These are phyloP conservation scores for Phaeosphaeriaceae sp. DNA, from an alignment of 2,329 filamentous ascomycete genomes.

Conservation along the genomic window DNA sequence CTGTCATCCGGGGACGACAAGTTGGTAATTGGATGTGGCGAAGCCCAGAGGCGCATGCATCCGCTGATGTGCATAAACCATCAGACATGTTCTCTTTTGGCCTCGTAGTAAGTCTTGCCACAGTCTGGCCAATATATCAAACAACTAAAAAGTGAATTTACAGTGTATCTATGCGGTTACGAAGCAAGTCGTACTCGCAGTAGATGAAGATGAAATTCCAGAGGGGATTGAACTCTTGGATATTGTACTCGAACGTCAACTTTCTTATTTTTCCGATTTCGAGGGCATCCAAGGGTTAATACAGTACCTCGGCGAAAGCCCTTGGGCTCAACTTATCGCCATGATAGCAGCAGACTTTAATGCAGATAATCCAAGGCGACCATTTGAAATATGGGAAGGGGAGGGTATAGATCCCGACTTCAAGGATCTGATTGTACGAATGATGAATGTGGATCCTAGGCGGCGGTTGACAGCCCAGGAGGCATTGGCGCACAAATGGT, in stretches of 20 bases:
- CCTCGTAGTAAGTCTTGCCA: no score
- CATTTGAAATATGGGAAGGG: constrained; percentile 29
- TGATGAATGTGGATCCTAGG: constrained; percentile 20
- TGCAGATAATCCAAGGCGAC: constrained; percentile 50
- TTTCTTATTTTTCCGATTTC: constrained; percentile 57
- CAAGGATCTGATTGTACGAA: constrained; percentile 20
- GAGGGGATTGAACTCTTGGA: constrained; percentile 47
- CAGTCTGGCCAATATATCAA: no score
- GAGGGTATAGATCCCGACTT: constrained; percentile 9
- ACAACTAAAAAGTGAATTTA: constrained; percentile 34
- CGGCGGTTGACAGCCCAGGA: constrained; percentile 20
- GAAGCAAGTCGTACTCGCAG: constrained; percentile 46
- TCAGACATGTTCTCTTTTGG: constrained; percentile 51
- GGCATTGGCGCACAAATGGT: constrained; percentile 23
- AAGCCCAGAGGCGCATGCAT: constrained; percentile 55
- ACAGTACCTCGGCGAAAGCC: constrained; percentile 47
- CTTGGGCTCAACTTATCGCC: constrained; percentile 45
- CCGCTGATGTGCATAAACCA: constrained; percentile 46
- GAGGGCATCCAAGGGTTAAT: constrained; percentile 52
- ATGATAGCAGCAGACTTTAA: constrained; percentile 49
- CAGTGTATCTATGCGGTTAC: constrained; percentile 55
- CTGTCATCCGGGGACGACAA: constrained; percentile 45
- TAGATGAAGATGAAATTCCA: constrained; percentile 36
- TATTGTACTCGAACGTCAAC: constrained; percentile 54
- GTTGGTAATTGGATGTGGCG: constrained; percentile 55